A percentile compares a stretch with the other conserved stretches of the same genome.
Conservation (phyloP, 2,329 filamentous ascomycete species). For the Penicillium oxalicum region DNA sequence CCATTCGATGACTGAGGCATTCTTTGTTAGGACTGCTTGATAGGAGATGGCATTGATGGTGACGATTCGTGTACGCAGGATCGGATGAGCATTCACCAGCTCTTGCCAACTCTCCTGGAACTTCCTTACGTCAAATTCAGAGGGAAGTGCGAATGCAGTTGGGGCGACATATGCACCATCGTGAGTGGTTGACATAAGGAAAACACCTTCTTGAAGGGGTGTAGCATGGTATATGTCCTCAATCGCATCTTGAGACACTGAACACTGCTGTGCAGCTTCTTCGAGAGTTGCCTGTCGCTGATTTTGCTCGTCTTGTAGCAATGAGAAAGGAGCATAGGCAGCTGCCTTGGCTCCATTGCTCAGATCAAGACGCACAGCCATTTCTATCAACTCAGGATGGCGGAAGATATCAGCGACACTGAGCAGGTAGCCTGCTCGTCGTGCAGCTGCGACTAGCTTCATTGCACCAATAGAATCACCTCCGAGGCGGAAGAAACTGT, state of each 20-base stretch:
- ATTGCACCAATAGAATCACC: conserved; percentile 10
- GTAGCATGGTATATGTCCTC: conserved; percentile 1
- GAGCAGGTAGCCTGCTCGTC: conserved; percentile 1
- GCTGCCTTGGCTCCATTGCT: not conserved
- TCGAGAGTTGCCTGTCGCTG: not conserved
- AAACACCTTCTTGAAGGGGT: conserved; percentile 3
- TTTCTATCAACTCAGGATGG: not conserved
- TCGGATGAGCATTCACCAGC: not conserved
- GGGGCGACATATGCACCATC: conserved; percentile 1
- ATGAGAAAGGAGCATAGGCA: not conserved
- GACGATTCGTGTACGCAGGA: conserved; percentile 1
- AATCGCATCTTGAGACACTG: not conserved
- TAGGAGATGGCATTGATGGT: not conserved
- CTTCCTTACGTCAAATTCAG: not conserved
- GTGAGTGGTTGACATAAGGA: not conserved
- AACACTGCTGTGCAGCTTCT: not conserved
- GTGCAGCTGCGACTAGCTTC: conserved; percentile 2
- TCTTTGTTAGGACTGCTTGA: not conserved
- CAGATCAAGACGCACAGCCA: not conserved
- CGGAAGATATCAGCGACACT: conserved; percentile 5
- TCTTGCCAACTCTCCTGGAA: conserved; percentile 1
- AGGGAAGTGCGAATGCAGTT: not conserved
- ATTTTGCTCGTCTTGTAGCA: not conserved
- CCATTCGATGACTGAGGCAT: not conserved
- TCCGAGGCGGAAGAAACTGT: conserved; percentile 10